These are phyloP conservation scores for Bocquillonia castaneifolia DNA, from an alignment of 441 rosid species.

Conservation along the genomic window DNA sequence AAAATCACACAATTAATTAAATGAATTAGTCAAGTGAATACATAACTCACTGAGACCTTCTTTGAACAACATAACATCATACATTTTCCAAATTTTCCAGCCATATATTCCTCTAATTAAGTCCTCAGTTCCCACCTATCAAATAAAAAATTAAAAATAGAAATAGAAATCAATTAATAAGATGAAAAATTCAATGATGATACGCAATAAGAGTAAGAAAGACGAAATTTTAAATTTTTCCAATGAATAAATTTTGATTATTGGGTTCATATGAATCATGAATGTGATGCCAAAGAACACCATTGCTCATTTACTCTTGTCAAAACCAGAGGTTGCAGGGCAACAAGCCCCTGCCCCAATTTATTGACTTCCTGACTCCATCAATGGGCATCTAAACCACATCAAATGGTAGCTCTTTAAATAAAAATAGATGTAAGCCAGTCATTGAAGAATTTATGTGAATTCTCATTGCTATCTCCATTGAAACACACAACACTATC, in stretches of 20 bases:
- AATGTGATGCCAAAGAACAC: neutral
- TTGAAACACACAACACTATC: neutral
- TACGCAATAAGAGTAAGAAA: neutral
- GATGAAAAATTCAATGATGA: neutral
- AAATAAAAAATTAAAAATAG: neutral
- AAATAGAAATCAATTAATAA: neutral
- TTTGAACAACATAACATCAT: constrained; percentile 36
- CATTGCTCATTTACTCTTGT: too few relatives aligned
- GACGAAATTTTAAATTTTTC: neutral
- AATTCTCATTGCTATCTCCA: too few relatives aligned
- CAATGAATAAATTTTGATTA: too few relatives aligned
- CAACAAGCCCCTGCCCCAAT: too few relatives aligned
- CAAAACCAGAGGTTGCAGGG: too few relatives aligned
- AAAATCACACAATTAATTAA: neutral
- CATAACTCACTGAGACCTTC: constrained; percentile 31
- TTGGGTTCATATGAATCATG: too few relatives aligned
- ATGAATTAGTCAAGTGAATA: neutral
- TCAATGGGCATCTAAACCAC: neutral
- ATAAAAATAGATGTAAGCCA: too few relatives aligned
- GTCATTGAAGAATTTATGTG: too few relatives aligned
- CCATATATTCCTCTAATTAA: constrained; percentile 26
- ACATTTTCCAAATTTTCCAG: constrained; percentile 40
- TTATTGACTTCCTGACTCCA: neutral
- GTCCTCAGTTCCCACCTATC: constrained; percentile 18
- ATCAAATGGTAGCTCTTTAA: neutral